Evolutionary conservation across 352 stramenopile species (phyloP).

Genomic region (Phytophthora chlamydospora): DNA sequence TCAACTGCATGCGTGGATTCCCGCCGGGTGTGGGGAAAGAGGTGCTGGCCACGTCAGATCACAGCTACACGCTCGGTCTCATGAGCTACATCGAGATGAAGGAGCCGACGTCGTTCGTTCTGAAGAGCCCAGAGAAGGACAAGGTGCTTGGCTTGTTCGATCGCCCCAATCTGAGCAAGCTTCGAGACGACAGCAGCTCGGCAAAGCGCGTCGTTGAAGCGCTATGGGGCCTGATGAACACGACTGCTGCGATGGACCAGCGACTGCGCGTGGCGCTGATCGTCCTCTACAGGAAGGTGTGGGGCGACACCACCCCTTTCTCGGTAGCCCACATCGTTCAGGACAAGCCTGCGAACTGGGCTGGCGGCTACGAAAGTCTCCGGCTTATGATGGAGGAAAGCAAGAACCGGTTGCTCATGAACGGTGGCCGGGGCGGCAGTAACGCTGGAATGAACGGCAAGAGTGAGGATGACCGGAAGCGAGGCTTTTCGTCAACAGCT

Average conservation of each 20-base stretch:
- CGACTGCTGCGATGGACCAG: conserved; percentile 62
- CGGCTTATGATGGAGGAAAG: conserved; percentile 87
- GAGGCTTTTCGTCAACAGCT: conserved; percentile 34
- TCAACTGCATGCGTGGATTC: conserved; percentile 85
- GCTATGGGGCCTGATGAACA: conserved; percentile 83
- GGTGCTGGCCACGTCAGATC: conserved; percentile 81
- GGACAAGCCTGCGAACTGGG: conserved; percentile 80
- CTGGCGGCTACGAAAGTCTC: conserved; percentile 81
- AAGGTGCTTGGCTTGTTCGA: conserved; percentile 70
- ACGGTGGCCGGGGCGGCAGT: conserved; percentile 27
- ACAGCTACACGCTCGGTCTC: conserved; percentile 79
- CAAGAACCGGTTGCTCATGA: conserved; percentile 62
- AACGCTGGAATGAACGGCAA: conserved; percentile 25
- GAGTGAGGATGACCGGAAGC: conserved; percentile 47
- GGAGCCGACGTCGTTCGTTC: conserved; percentile 73
- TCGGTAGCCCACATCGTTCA: conserved; percentile 82
- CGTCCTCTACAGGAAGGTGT: conserved; percentile 81
- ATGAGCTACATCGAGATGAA: conserved; percentile 85
- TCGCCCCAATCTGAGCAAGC: conserved; percentile 57
- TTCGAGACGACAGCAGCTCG: conserved; percentile 80
- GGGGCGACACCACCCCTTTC: conserved; percentile 83
- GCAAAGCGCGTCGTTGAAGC: conserved; percentile 69
- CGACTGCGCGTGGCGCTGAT: conserved; percentile 76
- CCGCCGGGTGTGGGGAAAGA: conserved; percentile 71
- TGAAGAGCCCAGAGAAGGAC: conserved; percentile 78